phyloP scores from a whole-genome alignment of 495 filamentous ascomycete species.

The Trichoderma gamsii region DNA sequence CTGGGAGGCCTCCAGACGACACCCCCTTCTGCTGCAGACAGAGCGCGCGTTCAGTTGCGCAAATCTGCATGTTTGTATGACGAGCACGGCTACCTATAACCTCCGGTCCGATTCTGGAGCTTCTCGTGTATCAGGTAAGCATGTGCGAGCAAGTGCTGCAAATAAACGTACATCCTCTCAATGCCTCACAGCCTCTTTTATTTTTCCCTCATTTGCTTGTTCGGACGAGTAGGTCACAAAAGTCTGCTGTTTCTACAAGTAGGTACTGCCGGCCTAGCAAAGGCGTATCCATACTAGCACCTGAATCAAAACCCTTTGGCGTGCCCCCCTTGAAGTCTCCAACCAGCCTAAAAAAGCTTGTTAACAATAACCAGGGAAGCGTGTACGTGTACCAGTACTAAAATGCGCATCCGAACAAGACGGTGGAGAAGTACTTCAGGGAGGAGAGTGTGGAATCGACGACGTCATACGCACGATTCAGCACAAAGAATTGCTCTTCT shows the following conservation, averaged over 20 bases:
- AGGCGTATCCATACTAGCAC: too few relatives aligned
- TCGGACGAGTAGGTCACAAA: too few relatives aligned
- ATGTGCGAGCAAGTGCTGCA: too few relatives aligned
- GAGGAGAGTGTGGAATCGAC: neutral
- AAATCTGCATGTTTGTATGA: neutral
- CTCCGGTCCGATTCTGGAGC: too few relatives aligned
- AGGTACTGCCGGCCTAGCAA: too few relatives aligned
- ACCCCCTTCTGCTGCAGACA: neutral
- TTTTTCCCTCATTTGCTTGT: too few relatives aligned
- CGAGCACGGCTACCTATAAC: too few relatives aligned
- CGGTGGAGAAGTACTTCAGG: neutral
- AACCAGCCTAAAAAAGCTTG: neutral
- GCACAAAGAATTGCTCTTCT: neutral
- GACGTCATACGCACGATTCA: constrained; percentile 1
- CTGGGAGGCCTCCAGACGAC: neutral
- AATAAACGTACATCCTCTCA: too few relatives aligned
- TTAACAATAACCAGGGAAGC: neutral
- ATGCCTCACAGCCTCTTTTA: too few relatives aligned
- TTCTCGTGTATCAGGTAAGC: too few relatives aligned
- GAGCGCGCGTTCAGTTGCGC: neutral
- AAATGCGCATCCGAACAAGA: neutral
- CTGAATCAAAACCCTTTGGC: neutral
- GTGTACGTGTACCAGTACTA: neutral
- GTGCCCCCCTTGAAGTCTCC: neutral
- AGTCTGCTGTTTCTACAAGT: too few relatives aligned